Conservation (phyloP, 116 monocot species). For the Zostera marina region DNA sequence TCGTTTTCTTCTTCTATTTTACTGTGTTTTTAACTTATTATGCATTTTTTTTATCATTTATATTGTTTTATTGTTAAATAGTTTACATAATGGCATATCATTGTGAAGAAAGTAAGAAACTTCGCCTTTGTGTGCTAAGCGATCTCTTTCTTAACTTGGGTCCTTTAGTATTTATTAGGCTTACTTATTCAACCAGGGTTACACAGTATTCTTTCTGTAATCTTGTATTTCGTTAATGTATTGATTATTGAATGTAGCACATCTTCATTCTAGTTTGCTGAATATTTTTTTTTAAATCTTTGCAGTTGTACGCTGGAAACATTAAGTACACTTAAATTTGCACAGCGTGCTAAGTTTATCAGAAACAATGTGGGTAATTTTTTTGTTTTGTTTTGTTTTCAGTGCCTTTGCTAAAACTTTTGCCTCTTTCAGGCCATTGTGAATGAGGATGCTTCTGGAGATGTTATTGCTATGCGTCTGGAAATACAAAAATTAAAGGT, state of each 20-base stretch:
- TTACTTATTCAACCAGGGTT: no score
- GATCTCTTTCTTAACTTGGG: no score
- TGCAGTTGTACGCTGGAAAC: slow-evolving; percentile 77
- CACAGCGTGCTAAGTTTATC: slow-evolving; percentile 93
- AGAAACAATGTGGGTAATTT: slow-evolving; percentile 64
- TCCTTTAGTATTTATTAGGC: no score
- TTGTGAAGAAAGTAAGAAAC: no score
- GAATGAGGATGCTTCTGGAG: slow-evolving; percentile 92
- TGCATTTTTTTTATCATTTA: background rate
- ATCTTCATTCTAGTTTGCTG: background rate
- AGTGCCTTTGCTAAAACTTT: background rate
- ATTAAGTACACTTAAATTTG: slow-evolving; percentile 94
- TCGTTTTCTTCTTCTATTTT: background rate
- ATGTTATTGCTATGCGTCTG: slow-evolving; percentile 62
- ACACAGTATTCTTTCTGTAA: no score
- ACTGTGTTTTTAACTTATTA: background rate
- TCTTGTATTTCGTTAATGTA: no score
- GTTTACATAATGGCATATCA: no score
- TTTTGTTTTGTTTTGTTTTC: background rate
- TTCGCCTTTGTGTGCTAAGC: no score
- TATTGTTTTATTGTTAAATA: background rate
- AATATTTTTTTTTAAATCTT: background rate
- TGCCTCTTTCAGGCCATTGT: slow-evolving; percentile 48
- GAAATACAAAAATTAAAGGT: slow-evolving; percentile 89
- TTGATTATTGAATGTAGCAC: background rate